These are phyloP conservation scores for Pythium pectinolyticum DNA, from an alignment of 352 stramenopile species.

Conservation along the genomic window DNA sequence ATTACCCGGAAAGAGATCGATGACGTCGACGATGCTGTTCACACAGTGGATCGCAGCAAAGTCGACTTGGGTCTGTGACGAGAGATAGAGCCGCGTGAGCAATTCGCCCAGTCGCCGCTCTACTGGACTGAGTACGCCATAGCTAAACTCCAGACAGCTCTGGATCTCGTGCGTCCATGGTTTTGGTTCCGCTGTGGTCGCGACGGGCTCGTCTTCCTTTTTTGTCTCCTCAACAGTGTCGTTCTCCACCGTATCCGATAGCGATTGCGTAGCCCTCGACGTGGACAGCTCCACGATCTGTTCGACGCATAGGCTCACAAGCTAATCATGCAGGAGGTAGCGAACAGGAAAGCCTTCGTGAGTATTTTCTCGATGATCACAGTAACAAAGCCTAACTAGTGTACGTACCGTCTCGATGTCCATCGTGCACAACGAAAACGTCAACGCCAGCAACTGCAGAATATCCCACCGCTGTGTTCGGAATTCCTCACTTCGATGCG, in stretches of 20 bases:
- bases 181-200: not conserved
- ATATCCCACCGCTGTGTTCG: conserved; percentile 54
- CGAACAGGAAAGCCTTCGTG: not conserved
- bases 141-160: conserved; percentile 46
- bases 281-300: not conserved
- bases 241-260: too few species aligned
- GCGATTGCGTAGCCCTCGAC: too few species aligned
- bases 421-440: conserved; percentile 65
- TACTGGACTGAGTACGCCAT: conserved; percentile 32
- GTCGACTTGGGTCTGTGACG: not conserved
- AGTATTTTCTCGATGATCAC: too few species aligned
- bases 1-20: conserved; percentile 59
- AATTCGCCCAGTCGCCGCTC: conserved; percentile 16
- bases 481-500: conserved; percentile 38
- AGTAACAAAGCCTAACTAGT: not conserved
- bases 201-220: not conserved
- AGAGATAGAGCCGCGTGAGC: conserved; percentile 8
- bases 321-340: too few species aligned
- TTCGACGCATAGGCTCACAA: not conserved
- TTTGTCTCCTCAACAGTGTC: not conserved
- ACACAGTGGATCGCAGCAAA: conserved; percentile 38
- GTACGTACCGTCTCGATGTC: conserved; percentile 29
- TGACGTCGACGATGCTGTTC: conserved; percentile 36
- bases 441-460: conserved; percentile 46
- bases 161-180: conserved; percentile 28